A percentile compares a stretch with the other conserved stretches of the same genome.
Evolutionary conservation across 2,329 filamentous ascomycete species (phyloP).

Genomic region (Xylariomycetidae sp.): DNA sequence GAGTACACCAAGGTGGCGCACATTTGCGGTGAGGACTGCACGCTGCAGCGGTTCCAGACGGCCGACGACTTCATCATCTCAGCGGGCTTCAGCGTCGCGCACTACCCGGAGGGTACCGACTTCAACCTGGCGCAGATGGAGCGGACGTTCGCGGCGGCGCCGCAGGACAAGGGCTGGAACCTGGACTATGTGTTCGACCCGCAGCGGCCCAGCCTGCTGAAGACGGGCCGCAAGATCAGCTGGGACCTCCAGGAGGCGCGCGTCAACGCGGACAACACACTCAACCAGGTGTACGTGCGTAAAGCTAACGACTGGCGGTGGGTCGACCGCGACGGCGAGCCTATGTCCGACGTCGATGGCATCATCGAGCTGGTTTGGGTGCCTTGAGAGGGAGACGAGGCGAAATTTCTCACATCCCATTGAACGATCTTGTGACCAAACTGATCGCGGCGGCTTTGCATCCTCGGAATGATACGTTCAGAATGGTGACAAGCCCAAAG

Average conservation of each 20-base stretch:
- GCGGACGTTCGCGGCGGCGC: slow-evolving; percentile 46
- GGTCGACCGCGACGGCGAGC: slow-evolving; percentile 39
- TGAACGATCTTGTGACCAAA: too few relatives aligned
- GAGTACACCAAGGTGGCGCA: slow-evolving; percentile 54
- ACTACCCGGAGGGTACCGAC: slow-evolving; percentile 48
- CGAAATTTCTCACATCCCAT: too few relatives aligned
- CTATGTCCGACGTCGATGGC: slow-evolving; percentile 51
- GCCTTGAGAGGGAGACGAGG: slow-evolving; percentile 30
- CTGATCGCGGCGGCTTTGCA: too few relatives aligned
- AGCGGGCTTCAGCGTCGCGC: slow-evolving; percentile 55
- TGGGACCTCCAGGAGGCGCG: slow-evolving; percentile 50
- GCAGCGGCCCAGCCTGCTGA: slow-evolving; percentile 40
- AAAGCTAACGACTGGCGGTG: slow-evolving; percentile 50
- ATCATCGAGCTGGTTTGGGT: slow-evolving; percentile 56
- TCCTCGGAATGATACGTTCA: too few relatives aligned
- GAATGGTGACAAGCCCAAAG: too few relatives aligned
- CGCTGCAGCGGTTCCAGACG: slow-evolving; percentile 54
- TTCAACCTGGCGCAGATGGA: slow-evolving; percentile 48
- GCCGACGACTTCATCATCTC: slow-evolving; percentile 50
- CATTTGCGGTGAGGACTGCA: slow-evolving; percentile 57
- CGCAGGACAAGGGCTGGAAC: slow-evolving; percentile 44
- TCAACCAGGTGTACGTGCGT: slow-evolving; percentile 50
- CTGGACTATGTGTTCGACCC: slow-evolving; percentile 48
- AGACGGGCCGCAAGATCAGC: slow-evolving; percentile 46
- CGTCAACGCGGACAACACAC: slow-evolving; percentile 42